A percentile compares a stretch with the other conserved stretches of the same genome.
phyloP scores from a whole-genome alignment of 805 yeast genomes.

The Saccharomycopsis lassenensis region DNA sequence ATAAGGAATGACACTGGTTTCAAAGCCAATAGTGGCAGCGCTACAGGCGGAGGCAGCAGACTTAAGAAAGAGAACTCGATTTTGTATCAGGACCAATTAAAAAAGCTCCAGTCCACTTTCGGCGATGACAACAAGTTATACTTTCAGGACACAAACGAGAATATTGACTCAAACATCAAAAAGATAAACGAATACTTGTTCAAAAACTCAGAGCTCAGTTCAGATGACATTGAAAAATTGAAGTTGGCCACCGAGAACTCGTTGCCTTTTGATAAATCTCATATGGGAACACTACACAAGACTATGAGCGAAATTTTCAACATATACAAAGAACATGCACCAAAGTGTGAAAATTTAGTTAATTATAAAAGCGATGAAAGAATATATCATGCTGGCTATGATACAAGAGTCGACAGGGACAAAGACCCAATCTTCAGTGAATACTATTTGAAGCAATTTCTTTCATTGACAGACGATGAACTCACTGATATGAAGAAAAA shows the following conservation, averaged over 20 bases:
- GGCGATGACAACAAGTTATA: not conserved
- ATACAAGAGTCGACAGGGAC: constrained; percentile 23
- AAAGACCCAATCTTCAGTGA: constrained; percentile 37
- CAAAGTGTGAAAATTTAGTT: constrained; percentile 32
- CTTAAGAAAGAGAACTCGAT: constrained; percentile 1
- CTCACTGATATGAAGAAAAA: constrained; percentile 33
- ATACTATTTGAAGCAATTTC: constrained; percentile 37
- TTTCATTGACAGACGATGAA: constrained; percentile 35
- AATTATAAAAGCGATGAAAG: constrained; percentile 35
- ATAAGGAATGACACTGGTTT: too few species aligned
- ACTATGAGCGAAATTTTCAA: constrained; percentile 35
- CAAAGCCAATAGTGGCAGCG: too few species aligned
- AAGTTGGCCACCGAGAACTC: constrained; percentile 21
- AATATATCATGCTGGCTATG: constrained; percentile 47
- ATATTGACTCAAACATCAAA: constrained; percentile 3
- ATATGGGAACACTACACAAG: constrained; percentile 28
- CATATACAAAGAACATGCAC: constrained; percentile 32
- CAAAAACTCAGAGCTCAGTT: not conserved
- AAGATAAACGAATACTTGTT: constrained; percentile 7
- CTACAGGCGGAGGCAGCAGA: too few species aligned
- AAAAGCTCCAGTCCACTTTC: constrained; percentile 2
- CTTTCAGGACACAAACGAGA: not conserved
- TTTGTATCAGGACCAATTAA: constrained; percentile 6
- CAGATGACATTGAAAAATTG: constrained; percentile 17
- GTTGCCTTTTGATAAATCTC: constrained; percentile 25